Evolutionary conservation across 176 grass and related monocot species (phyloP), one percentile per base, ranked within the genome.

Genomic region (Miscanthus lutarioriparius): DNA sequence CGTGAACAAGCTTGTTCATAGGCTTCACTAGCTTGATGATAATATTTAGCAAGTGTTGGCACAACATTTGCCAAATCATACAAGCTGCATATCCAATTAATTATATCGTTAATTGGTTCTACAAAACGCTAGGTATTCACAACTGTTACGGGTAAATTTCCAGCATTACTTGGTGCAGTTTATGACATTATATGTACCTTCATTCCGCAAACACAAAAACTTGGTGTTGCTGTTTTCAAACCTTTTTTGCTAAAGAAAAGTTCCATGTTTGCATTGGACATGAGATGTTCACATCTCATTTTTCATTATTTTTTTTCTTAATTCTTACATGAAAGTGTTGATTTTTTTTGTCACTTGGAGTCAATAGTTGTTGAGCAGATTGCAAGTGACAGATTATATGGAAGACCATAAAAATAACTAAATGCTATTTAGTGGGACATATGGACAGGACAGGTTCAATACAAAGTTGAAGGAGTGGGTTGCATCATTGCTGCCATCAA

Each of bases 21-120:
- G 48, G 89, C 87, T 92, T 95, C 92, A 85, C 96, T 98, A 66
- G 96, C 96, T 92, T 98, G 96, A 86, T 95, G 96, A 83, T 98
- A 98, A 81, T 88, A 98, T 65, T 98, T 95, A 83, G 96, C 96
- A 75, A 98, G 96, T 77, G 80, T 98, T 67, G 91, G 85, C 22
- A 98, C 92, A 78, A 87, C 88, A 90, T 98, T 98, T 14, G 96
- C 96, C 72, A 98, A 90, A 83, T 98, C 92, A 78, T 98, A 98
- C 19, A 95, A 78, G 65, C 93, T 92, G 90, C 30, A 83, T 1
- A 63, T 41, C 12, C 78, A 35, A 80, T 75, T 45, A 84, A 59
- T 82, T 40, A 86, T 64, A 35, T 51, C 3, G n/a, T 83, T 67
- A 63, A 73, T 49, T 4, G 73, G 37, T 45, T 79, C 16, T 36